These are phyloP conservation scores for Orbilia brochopaga DNA, from an alignment of 2,329 filamentous ascomycete species.

Conservation along the genomic window DNA sequence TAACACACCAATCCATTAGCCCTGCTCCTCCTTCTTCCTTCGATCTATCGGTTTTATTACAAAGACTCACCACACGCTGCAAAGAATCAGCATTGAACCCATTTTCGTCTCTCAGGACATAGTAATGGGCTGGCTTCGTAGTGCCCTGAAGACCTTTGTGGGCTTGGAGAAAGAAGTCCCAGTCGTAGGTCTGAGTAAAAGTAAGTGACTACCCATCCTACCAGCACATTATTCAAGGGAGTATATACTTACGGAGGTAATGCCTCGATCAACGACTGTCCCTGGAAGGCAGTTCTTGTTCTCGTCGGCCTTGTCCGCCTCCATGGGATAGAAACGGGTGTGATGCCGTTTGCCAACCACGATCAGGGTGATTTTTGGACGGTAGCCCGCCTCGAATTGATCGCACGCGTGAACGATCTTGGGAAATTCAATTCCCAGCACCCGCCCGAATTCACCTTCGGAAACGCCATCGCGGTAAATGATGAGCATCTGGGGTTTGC, in stretches of 20 bases:
- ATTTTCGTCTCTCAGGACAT: slow-evolving; percentile 61
- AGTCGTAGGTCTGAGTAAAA: slow-evolving; percentile 62
- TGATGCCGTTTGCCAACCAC: slow-evolving; percentile 89
- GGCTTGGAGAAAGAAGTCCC: slow-evolving; percentile 86
- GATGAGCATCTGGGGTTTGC: slow-evolving; percentile 74
- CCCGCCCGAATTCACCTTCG: slow-evolving; percentile 76
- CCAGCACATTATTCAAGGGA: background rate
- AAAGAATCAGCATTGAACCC: slow-evolving; percentile 17
- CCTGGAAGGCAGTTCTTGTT: slow-evolving; percentile 72
- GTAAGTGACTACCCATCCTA: slow-evolving; percentile 59
- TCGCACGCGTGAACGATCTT: slow-evolving; percentile 70
- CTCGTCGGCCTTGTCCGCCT: slow-evolving; percentile 60
- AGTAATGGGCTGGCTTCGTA: slow-evolving; percentile 82
- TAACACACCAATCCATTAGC: background rate
- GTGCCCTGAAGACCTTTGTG: slow-evolving; percentile 86
- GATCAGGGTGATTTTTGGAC: slow-evolving; percentile 72
- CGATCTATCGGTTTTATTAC: background rate
- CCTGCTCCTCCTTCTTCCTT: slow-evolving; percentile 1
- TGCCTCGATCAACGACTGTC: slow-evolving; percentile 82
- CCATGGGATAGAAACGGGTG: slow-evolving; percentile 81
- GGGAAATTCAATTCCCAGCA: slow-evolving; percentile 73
- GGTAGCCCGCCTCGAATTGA: slow-evolving; percentile 52
- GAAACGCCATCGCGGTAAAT: slow-evolving; percentile 90
- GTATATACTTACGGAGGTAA: slow-evolving; percentile 63
- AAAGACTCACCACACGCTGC: slow-evolving; percentile 27